Conservation (phyloP, 75 land plant species). For the Selaginella moellendorffii region DNA sequence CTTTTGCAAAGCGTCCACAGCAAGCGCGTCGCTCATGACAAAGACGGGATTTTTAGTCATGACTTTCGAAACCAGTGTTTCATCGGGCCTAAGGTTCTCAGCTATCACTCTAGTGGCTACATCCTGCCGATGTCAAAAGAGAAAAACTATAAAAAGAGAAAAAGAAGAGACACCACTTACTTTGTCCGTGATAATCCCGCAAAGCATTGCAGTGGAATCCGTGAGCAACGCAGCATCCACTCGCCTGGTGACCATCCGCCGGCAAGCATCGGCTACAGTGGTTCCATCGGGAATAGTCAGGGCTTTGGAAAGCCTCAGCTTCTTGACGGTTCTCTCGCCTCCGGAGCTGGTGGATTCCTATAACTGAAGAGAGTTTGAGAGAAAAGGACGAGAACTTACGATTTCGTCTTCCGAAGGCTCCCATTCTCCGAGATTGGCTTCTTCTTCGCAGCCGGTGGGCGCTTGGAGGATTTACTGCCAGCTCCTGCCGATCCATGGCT, state of each 20-base stretch:
- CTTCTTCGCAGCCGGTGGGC: neutral
- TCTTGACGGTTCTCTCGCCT: conserved; percentile 86
- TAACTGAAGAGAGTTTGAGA: no score
- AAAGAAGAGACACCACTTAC: conserved; percentile 16
- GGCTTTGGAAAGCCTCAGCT: conserved; percentile 79
- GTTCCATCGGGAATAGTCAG: conserved; percentile 88
- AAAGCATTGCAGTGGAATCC: conserved; percentile 77
- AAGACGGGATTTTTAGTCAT: conserved; percentile 80
- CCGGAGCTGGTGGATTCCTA: no score
- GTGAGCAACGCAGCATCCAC: conserved; percentile 88
- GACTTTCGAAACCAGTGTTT: conserved; percentile 62
- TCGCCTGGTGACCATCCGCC: conserved; percentile 79
- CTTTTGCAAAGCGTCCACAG: conserved; percentile 85
- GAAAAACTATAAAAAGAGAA: no score
- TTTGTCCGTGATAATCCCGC: conserved; percentile 93
- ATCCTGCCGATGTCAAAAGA: conserved; percentile 34
- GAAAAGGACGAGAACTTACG: neutral
- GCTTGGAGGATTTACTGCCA: neutral
- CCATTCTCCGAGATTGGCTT: neutral
- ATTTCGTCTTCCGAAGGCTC: neutral
- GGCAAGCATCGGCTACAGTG: conserved; percentile 75
- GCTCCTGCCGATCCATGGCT: neutral
- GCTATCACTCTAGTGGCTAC: conserved; percentile 78
- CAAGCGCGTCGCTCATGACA: conserved; percentile 59
- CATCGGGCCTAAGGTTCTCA: conserved; percentile 67